A percentile compares a stretch with the other conserved stretches of the same genome.
phyloP scores from a whole-genome alignment of 2,329 filamentous ascomycete species.

The Diplodia mutila region DNA sequence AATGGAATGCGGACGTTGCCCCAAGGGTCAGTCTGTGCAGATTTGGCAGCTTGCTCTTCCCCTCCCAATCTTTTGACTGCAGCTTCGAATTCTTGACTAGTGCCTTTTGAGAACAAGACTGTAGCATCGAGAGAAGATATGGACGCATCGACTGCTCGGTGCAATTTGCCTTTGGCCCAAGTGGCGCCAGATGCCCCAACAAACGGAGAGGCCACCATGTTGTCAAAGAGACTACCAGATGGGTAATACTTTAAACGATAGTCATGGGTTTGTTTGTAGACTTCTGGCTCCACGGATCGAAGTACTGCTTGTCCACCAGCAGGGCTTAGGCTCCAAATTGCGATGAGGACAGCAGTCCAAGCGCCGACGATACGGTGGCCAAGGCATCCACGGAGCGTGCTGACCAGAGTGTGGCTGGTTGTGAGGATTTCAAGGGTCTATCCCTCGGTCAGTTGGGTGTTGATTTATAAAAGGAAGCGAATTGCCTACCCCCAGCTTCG shows the following conservation, averaged over 20 bases:
- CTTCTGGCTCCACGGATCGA: not conserved
- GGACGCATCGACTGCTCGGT: not conserved
- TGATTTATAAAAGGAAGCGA: not conserved
- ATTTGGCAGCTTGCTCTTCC: not conserved
- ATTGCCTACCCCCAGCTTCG: not conserved
- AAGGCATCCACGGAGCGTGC: not conserved
- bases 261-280: not conserved
- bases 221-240: not conserved
- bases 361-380: not conserved
- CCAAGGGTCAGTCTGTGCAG: not conserved
- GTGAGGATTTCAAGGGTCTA: not conserved
- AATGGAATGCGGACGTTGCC: constrained; percentile 7
- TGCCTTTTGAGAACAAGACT: not conserved
- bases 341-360: not conserved
- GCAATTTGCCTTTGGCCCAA: not conserved
- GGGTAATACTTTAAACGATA: not conserved
- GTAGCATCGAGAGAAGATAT: not conserved
- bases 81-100: not conserved
- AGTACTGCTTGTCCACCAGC: constrained; percentile 6
- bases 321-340: not conserved
- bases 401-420: constrained; percentile 1
- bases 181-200: not conserved
- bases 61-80: not conserved
- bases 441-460: not conserved
- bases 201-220: not conserved